These are phyloP conservation scores for Uronychia setigera DNA, from an alignment of 73 alveolate species.

Conservation along the genomic window DNA sequence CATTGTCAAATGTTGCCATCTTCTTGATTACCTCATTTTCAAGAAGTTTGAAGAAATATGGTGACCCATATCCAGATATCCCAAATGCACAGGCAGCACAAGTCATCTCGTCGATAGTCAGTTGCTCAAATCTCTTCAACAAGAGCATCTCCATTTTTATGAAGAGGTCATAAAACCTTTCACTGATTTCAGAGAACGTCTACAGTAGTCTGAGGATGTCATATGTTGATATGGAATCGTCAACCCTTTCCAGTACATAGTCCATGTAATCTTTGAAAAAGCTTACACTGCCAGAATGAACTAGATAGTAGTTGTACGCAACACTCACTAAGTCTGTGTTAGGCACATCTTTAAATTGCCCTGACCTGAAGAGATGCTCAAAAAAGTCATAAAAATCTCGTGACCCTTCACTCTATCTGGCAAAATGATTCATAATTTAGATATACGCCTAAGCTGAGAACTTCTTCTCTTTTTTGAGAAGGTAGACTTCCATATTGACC, in stretches of 20 bases:
- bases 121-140: conserved; percentile 41
- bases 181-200: conserved; percentile 44
- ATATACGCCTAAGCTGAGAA: conserved; percentile 27
- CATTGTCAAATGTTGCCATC: conserved; percentile 1
- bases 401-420: conserved; percentile 49
- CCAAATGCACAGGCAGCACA: conserved; percentile 43
- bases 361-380: conserved; percentile 31
- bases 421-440: conserved; percentile 46
- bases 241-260: conserved; percentile 9
- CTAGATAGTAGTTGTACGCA: conserved; percentile 52
- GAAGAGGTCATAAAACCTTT: conserved; percentile 29
- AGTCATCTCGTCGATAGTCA: conserved; percentile 50
- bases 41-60: conserved; percentile 17
- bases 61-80: conserved; percentile 56
- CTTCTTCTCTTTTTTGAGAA: conserved; percentile 44
- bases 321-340: conserved; percentile 24
- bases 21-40: conserved; percentile 22
- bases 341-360: conserved; percentile 5
- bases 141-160: conserved; percentile 17
- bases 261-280: conserved; percentile 42
- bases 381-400: conserved; percentile 49
- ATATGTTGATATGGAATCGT: conserved; percentile 27
- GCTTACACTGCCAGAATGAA: conserved; percentile 45
- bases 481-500: conserved; percentile 48
- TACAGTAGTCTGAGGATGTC: conserved; percentile 43